These are phyloP conservation scores for Ustilago trichophora DNA, from an alignment of 1,284 basidiomycete species.

Conservation along the genomic window DNA sequence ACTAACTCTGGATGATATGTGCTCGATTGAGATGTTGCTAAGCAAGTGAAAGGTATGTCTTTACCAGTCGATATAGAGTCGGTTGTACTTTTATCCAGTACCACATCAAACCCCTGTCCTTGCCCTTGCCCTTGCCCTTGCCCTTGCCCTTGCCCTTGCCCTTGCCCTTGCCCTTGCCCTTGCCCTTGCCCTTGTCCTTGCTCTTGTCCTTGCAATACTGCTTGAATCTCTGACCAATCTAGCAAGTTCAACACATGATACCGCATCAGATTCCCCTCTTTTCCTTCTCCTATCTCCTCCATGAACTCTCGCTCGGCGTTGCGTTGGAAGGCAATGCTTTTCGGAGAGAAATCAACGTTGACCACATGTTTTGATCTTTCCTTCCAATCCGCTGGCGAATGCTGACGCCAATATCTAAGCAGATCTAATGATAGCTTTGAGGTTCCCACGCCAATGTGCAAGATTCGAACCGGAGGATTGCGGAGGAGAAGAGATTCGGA, in stretches of 20 bases:
- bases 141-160: too few species aligned
- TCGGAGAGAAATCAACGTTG: slow-evolving; percentile 31
- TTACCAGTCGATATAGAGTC: slow-evolving; percentile 38
- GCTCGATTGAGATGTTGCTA: too few species aligned
- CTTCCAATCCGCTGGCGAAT: slow-evolving; percentile 13
- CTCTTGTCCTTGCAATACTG: neutral
- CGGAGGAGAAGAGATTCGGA: neutral
- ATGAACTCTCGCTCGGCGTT: neutral
- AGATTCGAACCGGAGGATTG: slow-evolving; percentile 5
- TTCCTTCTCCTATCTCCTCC: neutral
- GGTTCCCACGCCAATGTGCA: slow-evolving; percentile 44
- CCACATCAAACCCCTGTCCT: slow-evolving; percentile 13
- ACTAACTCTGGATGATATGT: slow-evolving; percentile 2
- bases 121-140: too few species aligned
- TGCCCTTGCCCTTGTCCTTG: neutral
- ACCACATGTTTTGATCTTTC: slow-evolving; percentile 11
- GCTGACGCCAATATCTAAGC: neutral
- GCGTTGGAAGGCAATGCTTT: slow-evolving; percentile 19
- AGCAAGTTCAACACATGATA: slow-evolving; percentile 29
- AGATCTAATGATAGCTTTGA: slow-evolving; percentile 24
- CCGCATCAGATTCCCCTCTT: slow-evolving; percentile 7
- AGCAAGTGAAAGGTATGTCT: slow-evolving; percentile 5
- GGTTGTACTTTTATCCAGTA: slow-evolving; percentile 46
- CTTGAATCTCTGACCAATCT: slow-evolving; percentile 1
- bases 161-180: too few species aligned